Percentiles rank a stretch among this genome's conserved stretches.
Conservation (phyloP, 768 basidiomycete species). For the Russula emetica region DNA sequence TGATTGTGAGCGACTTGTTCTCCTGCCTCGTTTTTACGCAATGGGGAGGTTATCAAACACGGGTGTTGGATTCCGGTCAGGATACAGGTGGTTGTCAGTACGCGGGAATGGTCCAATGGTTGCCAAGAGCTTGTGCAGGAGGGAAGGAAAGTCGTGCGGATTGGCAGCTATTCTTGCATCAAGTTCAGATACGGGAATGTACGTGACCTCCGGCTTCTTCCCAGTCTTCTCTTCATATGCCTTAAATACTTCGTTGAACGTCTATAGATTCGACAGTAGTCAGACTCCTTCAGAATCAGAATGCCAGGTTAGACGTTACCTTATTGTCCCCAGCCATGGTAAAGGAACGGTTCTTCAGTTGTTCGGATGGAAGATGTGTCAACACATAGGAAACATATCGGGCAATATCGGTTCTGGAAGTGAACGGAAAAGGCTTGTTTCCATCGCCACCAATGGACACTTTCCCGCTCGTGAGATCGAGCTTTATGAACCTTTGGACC, state of each 20-base stretch:
- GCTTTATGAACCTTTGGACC: background rate
- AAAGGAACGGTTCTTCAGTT: background rate
- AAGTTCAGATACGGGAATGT: background rate
- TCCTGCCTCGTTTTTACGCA: too few relatives aligned
- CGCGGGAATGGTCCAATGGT: background rate
- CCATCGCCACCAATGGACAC: background rate
- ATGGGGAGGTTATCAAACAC: background rate
- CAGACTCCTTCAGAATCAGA: too few relatives aligned
- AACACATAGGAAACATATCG: background rate
- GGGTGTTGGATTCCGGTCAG: background rate
- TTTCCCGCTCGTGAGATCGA: background rate
- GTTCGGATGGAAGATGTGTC: background rate
- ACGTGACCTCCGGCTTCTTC: background rate
- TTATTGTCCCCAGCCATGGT: background rate
- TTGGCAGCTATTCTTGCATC: background rate
- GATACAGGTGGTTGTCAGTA: conserved; percentile 24
- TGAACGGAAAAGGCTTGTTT: background rate
- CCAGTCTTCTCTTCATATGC: background rate
- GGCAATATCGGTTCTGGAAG: background rate
- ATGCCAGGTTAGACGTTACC: background rate
- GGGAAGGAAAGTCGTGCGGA: background rate
- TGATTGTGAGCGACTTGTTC: background rate
- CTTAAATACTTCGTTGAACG: background rate
- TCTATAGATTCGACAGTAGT: background rate
- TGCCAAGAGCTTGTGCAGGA: background rate